Conservation (phyloP, 768 basidiomycete species). For the Lentinula sp. region DNA sequence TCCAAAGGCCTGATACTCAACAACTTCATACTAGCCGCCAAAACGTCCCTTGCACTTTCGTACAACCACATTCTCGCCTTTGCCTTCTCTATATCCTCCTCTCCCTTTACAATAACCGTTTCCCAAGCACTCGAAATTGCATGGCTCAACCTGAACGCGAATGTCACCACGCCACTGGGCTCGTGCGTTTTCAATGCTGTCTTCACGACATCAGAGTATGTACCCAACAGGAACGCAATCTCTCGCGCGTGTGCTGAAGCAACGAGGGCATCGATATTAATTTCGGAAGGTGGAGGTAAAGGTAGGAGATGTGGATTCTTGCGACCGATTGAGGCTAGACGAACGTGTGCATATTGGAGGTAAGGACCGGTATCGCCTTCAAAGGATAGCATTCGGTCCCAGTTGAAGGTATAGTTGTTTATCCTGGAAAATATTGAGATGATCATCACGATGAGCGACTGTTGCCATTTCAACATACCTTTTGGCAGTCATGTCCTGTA, state of each 20-base stretch:
- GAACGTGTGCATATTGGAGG: slow-evolving; percentile 95
- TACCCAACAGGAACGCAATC: slow-evolving; percentile 78
- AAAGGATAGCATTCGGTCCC: slow-evolving; percentile 91
- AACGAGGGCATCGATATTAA: slow-evolving; percentile 61
- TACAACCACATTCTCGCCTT: slow-evolving; percentile 86
- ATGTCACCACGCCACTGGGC: slow-evolving; percentile 89
- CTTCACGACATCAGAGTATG: slow-evolving; percentile 89
- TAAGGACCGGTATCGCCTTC: slow-evolving; percentile 96
- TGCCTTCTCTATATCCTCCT: slow-evolving; percentile 70
- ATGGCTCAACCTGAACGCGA: slow-evolving; percentile 80
- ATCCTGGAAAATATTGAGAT: slow-evolving; percentile 44
- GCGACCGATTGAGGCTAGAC: slow-evolving; percentile 83
- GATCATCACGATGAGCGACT: neutral
- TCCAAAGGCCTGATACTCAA: slow-evolving; percentile 87
- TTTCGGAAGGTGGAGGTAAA: slow-evolving; percentile 61
- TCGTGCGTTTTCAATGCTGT: slow-evolving; percentile 81
- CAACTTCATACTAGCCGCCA: slow-evolving; percentile 80
- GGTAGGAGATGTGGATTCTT: slow-evolving; percentile 87
- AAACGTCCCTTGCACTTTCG: slow-evolving; percentile 83
- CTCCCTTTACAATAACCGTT: slow-evolving; percentile 78
- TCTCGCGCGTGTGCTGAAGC: slow-evolving; percentile 73
- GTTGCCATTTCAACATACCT: slow-evolving; percentile 39
- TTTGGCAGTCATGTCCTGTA: slow-evolving; percentile 96
- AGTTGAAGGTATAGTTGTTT: slow-evolving; percentile 94
- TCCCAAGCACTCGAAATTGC: slow-evolving; percentile 93